Evolutionary conservation across 2,329 filamentous ascomycete species (phyloP), one percentile per base, ranked within the genome.

Genomic region (Aquanectria penicillioides): DNA sequence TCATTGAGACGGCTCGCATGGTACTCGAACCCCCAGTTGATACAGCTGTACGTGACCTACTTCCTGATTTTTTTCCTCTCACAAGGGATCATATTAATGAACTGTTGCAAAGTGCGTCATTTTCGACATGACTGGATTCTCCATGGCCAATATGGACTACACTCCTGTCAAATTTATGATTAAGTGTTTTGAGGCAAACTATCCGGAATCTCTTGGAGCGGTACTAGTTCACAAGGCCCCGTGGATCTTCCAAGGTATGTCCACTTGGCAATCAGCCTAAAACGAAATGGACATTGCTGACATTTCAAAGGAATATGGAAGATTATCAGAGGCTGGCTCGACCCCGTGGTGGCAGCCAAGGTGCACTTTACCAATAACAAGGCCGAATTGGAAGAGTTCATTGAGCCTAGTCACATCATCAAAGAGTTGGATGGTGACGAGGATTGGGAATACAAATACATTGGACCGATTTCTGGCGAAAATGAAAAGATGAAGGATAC

Each of bases 101-200:
- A 59, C 11, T 33, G 48, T 59, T 18, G 38, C 46, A 7, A 57
- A 97, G 92, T 95, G 92, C 36, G 87, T 99, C 63, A 80, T 99
- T 41, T 99, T 99, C 72, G 95, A 99, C 75, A 94, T 99, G 92
- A 97, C 92, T 7, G 87, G 89, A 62, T 98, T 98, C 75, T 91
- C 91, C 15, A 83, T 98, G 80, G 90, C 94, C 13, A 99, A 99
- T 77, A 98, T 99, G 95, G 95, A 99, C 75, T 98, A 98, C 75
- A 87, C 91, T 0, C 94, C 95, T 1, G 92, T 99, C 56, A 99
- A 97, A 72, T 99, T 98, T 79, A 97, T 99, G 90, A 97, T 99
- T 77, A 97, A 97, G 77, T 97, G 94, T 76, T 99, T 99, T 73
- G 95, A 99, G 79, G 95, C 95, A 59, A 98, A 99, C 75, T 99